Conservation (phyloP, 1,284 basidiomycete genomes). For the Tilletia horrida region DNA sequence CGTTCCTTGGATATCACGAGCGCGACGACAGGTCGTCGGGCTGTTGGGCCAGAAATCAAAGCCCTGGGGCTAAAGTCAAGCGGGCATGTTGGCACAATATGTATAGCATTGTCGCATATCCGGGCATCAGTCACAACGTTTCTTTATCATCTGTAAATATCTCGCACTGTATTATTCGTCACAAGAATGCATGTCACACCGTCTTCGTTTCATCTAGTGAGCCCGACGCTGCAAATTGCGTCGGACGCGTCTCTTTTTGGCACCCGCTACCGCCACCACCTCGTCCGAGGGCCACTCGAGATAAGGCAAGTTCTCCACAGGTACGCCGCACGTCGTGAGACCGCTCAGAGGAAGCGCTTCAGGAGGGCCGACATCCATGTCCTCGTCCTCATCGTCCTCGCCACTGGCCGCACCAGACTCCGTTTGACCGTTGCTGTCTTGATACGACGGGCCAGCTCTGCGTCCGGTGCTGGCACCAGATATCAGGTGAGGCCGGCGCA, state of each 20-base stretch:
- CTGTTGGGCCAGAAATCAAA: too few species aligned
- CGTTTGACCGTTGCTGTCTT: neutral
- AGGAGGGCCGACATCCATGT: neutral
- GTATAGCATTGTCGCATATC: too few species aligned
- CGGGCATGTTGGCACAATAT: too few species aligned
- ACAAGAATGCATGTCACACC: too few species aligned
- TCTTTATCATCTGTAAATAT: neutral
- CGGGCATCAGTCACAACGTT: too few species aligned
- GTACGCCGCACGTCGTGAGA: constrained; percentile 56
- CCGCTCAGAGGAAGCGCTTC: neutral
- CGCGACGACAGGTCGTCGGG: neutral
- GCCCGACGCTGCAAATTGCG: constrained; percentile 64
- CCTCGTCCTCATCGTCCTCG: neutral
- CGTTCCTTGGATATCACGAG: neutral
- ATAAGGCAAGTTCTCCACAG: constrained; percentile 70
- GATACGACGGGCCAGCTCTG: neutral
- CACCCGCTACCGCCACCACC: constrained; percentile 54
- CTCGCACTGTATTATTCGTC: too few species aligned
- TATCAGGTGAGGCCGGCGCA: neutral
- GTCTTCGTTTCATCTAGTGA: neutral
- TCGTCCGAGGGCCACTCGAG: constrained; percentile 69
- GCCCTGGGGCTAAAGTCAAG: too few species aligned
- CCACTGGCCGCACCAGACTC: neutral
- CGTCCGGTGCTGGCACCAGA: neutral
- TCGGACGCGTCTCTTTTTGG: constrained; percentile 69